Evolutionary conservation across 1,284 basidiomycete species (phyloP), one percentile per base, ranked within the genome.

Genomic region (Microstroma glucosiphilum): DNA sequence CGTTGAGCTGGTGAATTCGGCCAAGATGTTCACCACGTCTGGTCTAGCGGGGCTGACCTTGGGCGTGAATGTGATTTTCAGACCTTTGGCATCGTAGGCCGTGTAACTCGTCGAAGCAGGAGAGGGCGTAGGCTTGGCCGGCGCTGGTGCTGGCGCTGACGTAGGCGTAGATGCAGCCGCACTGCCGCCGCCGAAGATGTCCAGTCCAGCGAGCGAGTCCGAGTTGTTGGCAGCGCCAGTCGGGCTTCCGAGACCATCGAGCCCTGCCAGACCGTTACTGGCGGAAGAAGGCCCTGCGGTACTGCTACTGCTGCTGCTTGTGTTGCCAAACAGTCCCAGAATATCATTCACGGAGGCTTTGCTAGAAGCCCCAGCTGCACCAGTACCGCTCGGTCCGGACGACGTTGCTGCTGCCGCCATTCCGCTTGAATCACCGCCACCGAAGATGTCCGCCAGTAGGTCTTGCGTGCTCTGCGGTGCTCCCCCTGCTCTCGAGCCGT

Each of bases 381-480:
- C 30, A 19, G 21, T 23, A 8, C 60, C 62, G 6, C 60, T 21
- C n/a, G 67, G 40, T 6, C 65, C 60, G 23, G 63, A 56, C 25
- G 58, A 43, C 0, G 58, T 19, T 15, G 57, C 57, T 11, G 60
- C 30, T 9, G 62, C 12, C n/a, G 84, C 69, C 1, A 83, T 69
- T 0, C 82, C 61, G 6, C 85, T 76, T 2, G 84, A 57, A 71
- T 23, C 82, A 59, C 40, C 61, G 19, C 83, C 83, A 53, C 92
- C 93, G 76, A 98, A 97, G 70, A 98, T 92, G 75, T 96, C 91
- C 0, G 89, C 90, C 12, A 98, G 85, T 4, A 97, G 85, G 74
- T 94, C 92, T 75, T 93, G 89, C 46, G 89, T 92, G 61, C 85
- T 88, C 78, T 89, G 88, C 17, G 54, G 6, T 72, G 69, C 21